Evolutionary conservation across 1,284 basidiomycete genomes (phyloP).

Genomic region (Sutorius eximius): DNA sequence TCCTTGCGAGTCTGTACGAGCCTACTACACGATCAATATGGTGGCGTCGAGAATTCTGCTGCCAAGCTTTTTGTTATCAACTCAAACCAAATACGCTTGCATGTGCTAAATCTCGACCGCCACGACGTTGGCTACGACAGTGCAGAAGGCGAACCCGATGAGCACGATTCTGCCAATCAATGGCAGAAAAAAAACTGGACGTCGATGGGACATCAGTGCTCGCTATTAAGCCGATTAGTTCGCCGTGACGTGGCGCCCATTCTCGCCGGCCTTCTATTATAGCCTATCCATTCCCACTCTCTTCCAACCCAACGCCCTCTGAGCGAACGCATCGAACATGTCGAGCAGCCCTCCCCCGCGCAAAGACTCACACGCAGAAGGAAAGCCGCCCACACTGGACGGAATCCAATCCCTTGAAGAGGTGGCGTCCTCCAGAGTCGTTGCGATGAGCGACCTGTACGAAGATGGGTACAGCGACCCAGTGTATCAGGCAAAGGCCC

Average conservation of each 20-base stretch:
- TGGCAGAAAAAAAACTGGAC: background rate
- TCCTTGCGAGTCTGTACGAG: background rate
- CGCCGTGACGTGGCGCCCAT: background rate
- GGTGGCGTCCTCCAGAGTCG: background rate
- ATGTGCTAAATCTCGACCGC: too few relatives aligned
- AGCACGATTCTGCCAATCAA: background rate
- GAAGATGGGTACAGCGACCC: constrained; percentile 51
- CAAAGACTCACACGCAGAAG: background rate
- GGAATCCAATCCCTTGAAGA: background rate
- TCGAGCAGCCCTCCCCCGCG: background rate
- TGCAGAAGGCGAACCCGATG: background rate
- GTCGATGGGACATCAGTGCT: background rate
- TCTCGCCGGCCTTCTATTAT: background rate
- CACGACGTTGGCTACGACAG: too few relatives aligned
- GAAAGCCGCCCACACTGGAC: background rate
- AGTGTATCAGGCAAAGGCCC: constrained; percentile 56
- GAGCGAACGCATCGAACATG: constrained; percentile 1
- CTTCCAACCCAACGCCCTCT: background rate
- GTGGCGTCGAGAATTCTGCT: too few relatives aligned
- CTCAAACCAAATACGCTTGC: too few relatives aligned
- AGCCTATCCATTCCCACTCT: background rate
- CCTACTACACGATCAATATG: too few relatives aligned
- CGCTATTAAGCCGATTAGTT: background rate
- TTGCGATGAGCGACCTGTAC: constrained; percentile 33
- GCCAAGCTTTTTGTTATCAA: too few relatives aligned